Evolutionary conservation across 331 rosid genomes (phyloP).

Genomic region (Rosa hybrid): DNA sequence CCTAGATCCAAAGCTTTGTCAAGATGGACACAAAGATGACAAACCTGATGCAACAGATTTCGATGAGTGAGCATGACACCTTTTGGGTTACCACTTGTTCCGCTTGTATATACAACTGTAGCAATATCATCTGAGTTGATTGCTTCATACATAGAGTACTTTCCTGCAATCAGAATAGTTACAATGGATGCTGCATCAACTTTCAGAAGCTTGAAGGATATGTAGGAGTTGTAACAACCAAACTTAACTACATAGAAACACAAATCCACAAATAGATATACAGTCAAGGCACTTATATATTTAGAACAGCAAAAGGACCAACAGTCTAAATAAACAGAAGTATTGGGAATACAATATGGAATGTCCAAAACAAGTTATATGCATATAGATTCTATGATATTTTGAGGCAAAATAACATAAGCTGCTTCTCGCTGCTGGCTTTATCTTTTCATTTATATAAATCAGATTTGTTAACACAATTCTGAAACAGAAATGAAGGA

Average conservation of each 20-base stretch:
- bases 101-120: slow-evolving; percentile 87
- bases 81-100: slow-evolving; percentile 93
- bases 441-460: neutral
- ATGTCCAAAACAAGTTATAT: neutral
- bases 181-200: neutral
- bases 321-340: neutral
- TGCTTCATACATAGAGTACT: slow-evolving; percentile 49
- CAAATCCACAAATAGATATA: neutral
- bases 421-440: neutral
- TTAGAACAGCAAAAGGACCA: neutral
- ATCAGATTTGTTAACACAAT: neutral
- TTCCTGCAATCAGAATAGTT: slow-evolving; percentile 47
- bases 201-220: neutral
- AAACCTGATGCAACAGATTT: slow-evolving; percentile 95
- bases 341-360: neutral
- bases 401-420: neutral
- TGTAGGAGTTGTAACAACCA: neutral
- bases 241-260: neutral
- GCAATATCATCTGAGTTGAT: slow-evolving; percentile 78
- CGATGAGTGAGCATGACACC: slow-evolving; percentile 91
- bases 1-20: neutral
- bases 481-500: neutral
- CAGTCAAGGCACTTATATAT: neutral
- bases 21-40: neutral
- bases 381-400: neutral